phyloP scores from a whole-genome alignment of 1,284 basidiomycete species.

The Pseudozyma tsukubaensis region DNA sequence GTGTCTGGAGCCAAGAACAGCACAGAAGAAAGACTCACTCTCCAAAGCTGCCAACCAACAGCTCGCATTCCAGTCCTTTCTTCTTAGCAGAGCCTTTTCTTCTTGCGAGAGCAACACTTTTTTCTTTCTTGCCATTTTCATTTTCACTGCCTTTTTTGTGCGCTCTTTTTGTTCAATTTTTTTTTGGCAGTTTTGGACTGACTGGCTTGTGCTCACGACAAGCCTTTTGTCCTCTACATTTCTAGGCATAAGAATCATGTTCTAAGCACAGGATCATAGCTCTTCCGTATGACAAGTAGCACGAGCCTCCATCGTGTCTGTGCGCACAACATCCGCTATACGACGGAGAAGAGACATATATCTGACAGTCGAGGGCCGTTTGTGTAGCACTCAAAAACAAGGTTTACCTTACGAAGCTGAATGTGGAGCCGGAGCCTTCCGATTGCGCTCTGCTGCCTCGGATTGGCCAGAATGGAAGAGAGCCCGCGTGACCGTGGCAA shows the following conservation, averaged over 20 bases:
- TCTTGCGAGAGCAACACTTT: slow-evolving; percentile 15
- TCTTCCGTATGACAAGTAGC: neutral
- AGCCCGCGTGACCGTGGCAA: slow-evolving; percentile 10
- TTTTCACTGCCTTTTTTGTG: slow-evolving; percentile 3
- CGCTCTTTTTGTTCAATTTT: neutral
- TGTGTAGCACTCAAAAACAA: too few species aligned
- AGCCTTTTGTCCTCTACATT: neutral
- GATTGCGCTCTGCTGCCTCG: slow-evolving; percentile 11
- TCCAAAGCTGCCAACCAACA: neutral
- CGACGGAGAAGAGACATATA: neutral
- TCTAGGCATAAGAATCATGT: neutral
- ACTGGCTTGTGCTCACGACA: slow-evolving; percentile 14
- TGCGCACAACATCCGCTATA: too few species aligned
- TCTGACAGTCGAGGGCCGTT: too few species aligned
- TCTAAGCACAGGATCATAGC: neutral
- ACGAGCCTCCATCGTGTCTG: too few species aligned
- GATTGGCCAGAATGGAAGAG: slow-evolving; percentile 14
- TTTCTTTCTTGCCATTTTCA: neutral
- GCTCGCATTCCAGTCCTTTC: slow-evolving; percentile 9
- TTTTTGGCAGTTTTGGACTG: neutral
- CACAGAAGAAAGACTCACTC: neutral
- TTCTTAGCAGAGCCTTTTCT: neutral
- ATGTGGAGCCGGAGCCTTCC: slow-evolving; percentile 22
- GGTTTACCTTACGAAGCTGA: too few species aligned
- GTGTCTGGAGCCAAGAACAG: neutral